These are phyloP conservation scores for Grosmannia huntii DNA, from an alignment of 2,329 filamentous ascomycete species.

Conservation along the genomic window DNA sequence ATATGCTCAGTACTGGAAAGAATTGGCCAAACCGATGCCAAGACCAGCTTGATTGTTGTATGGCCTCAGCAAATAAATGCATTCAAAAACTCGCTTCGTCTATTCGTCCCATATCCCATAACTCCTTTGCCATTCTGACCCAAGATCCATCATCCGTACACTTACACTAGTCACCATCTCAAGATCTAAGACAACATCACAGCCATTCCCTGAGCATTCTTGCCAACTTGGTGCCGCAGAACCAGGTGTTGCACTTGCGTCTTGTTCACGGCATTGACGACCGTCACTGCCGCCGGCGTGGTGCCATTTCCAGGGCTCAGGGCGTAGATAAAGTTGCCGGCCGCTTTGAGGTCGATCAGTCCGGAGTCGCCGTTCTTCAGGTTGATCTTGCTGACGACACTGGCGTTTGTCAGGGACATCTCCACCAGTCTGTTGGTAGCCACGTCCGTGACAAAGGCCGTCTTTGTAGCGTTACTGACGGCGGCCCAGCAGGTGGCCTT, in stretches of 20 bases:
- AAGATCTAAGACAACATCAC: conserved; percentile 2
- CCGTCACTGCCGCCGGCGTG: conserved; percentile 21
- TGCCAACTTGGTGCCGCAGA: conserved; percentile 15
- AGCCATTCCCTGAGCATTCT: conserved; percentile 20
- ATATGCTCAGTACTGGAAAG: too few species aligned
- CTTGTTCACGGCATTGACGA: conserved; percentile 21
- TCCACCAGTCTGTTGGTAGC: conserved; percentile 40
- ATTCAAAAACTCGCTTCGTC: too few species aligned
- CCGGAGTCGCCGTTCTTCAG: conserved; percentile 35
- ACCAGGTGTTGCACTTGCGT: conserved; percentile 21
- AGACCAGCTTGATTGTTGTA: too few species aligned
- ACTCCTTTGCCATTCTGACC: too few species aligned
- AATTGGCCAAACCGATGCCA: too few species aligned
- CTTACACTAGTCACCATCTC: too few species aligned
- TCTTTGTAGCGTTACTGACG: conserved; percentile 32
- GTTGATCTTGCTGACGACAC: conserved; percentile 29
- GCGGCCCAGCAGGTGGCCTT: conserved; percentile 45
- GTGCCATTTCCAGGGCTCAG: conserved; percentile 39
- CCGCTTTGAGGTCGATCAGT: conserved; percentile 39
- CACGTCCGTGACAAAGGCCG: conserved; percentile 47
- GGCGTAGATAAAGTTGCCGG: conserved; percentile 44
- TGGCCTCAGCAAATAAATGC: too few species aligned
- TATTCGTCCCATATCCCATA: too few species aligned
- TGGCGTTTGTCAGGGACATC: conserved; percentile 36
- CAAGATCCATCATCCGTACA: too few species aligned